Evolutionary conservation across 1,284 basidiomycete genomes (phyloP).

Genomic region (Naganishia liquefaciens): DNA sequence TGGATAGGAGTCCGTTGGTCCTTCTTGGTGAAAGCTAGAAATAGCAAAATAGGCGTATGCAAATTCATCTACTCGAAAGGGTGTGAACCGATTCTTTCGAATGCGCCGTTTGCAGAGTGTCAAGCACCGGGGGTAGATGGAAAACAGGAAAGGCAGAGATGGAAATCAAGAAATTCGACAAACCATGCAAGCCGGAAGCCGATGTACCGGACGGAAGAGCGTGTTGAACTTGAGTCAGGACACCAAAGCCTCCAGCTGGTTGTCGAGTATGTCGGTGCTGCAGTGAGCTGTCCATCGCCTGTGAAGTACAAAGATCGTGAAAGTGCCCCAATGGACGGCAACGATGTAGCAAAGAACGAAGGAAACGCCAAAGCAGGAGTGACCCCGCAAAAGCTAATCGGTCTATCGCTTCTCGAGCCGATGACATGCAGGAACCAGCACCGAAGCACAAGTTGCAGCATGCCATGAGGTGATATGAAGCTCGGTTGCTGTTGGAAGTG

Average conservation of each 20-base stretch:
- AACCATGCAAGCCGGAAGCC: slow-evolving; percentile 11
- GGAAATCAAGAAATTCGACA: slow-evolving; percentile 14
- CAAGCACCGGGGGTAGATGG: slow-evolving; percentile 44
- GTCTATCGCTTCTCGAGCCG: slow-evolving; percentile 31
- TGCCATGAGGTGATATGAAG: slow-evolving; percentile 30
- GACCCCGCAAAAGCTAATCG: slow-evolving; percentile 26
- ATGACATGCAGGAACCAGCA: slow-evolving; percentile 23
- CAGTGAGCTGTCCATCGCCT: slow-evolving; percentile 44
- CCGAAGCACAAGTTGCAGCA: not conserved
- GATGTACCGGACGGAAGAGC: slow-evolving; percentile 19
- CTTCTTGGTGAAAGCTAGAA: slow-evolving; percentile 50
- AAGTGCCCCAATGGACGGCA: slow-evolving; percentile 17
- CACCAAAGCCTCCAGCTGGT: not conserved
- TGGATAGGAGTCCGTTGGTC: slow-evolving; percentile 39
- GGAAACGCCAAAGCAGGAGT: slow-evolving; percentile 27
- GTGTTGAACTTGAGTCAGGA: slow-evolving; percentile 5
- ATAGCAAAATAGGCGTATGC: slow-evolving; percentile 49
- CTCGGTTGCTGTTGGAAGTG: slow-evolving; percentile 19
- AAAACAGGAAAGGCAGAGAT: slow-evolving; percentile 12
- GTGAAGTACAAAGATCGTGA: slow-evolving; percentile 48
- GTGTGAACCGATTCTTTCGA: slow-evolving; percentile 18
- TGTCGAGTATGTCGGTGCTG: not conserved
- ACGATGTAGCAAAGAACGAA: slow-evolving; percentile 29
- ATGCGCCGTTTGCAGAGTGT: slow-evolving; percentile 52
- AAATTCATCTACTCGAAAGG: slow-evolving; percentile 30